Evolutionary conservation across 495 filamentous ascomycete genomes (phyloP).

Genomic region (Aspergillus carlsbadensis): DNA sequence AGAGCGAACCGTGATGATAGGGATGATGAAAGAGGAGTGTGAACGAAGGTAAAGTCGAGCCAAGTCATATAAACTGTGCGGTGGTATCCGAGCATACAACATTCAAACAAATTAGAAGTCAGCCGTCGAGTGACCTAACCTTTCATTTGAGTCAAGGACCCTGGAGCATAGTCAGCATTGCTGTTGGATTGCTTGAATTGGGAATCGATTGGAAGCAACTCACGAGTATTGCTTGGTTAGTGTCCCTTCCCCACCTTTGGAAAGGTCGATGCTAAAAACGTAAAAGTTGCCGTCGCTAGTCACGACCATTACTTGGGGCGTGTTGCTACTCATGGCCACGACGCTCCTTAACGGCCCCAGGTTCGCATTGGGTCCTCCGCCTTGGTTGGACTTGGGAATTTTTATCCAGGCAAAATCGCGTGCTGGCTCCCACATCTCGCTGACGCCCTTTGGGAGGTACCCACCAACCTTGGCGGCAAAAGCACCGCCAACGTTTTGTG

Average conservation of each 20-base stretch:
- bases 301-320: slow-evolving; percentile 95
- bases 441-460: slow-evolving; percentile 87
- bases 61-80: not conserved
- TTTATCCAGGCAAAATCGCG: slow-evolving; percentile 96
- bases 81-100: not conserved
- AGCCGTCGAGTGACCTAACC: slow-evolving; percentile 45
- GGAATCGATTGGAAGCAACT: slow-evolving; percentile 28
- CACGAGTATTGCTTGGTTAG: slow-evolving; percentile 88
- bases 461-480: slow-evolving; percentile 86
- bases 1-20: not conserved
- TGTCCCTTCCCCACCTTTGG: slow-evolving; percentile 91
- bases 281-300: slow-evolving; percentile 95
- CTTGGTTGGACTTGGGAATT: slow-evolving; percentile 63
- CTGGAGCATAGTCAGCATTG: slow-evolving; percentile 23
- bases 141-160: slow-evolving; percentile 53
- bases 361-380: slow-evolving; percentile 35
- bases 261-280: slow-evolving; percentile 91
- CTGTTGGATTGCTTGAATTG: not conserved
- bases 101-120: slow-evolving; percentile 40
- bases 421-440: slow-evolving; percentile 95
- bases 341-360: slow-evolving; percentile 69
- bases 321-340: slow-evolving; percentile 90
- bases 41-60: not conserved
- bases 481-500: slow-evolving; percentile 87
- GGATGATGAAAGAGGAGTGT: not conserved